These are phyloP conservation scores for Lachancea cidri DNA, from an alignment of 805 yeast genomes.

Conservation along the genomic window DNA sequence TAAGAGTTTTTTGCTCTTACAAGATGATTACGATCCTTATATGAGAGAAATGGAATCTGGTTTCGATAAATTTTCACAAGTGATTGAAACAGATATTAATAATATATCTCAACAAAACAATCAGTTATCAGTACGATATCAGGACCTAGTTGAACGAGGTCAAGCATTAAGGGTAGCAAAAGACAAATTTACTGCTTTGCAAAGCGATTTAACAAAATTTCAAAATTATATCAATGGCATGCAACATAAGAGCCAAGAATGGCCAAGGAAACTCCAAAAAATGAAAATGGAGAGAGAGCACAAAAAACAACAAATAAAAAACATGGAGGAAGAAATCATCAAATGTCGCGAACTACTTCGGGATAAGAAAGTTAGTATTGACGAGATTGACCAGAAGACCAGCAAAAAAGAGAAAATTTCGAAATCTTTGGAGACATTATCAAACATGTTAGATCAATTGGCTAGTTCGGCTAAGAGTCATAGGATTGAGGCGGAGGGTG, in stretches of 20 bases:
- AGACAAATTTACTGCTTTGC: conserved; percentile 57
- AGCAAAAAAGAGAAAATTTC: conserved; percentile 56
- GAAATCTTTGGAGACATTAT: conserved; percentile 45
- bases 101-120: conserved; percentile 39
- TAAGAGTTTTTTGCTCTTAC: conserved; percentile 55
- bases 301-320: conserved; percentile 39
- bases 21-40: conserved; percentile 55
- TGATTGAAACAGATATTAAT: conserved; percentile 44
- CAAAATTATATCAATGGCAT: conserved; percentile 65
- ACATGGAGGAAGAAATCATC: conserved; percentile 39
- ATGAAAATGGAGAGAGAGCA: conserved; percentile 49
- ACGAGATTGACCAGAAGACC: conserved; percentile 58
- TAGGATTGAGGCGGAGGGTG: conserved; percentile 45
- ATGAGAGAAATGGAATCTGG: conserved; percentile 52
- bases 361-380: conserved; percentile 54
- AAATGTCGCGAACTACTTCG: conserved; percentile 41
- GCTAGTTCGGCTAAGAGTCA: conserved; percentile 43
- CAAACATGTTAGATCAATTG: conserved; percentile 42
- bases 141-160: conserved; percentile 40
- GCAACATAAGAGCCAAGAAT: conserved; percentile 57
- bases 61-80: conserved; percentile 46
- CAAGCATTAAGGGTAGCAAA: conserved; percentile 46
- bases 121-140: conserved; percentile 36
- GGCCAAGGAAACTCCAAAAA: conserved; percentile 56
- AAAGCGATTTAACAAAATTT: conserved; percentile 65